Evolutionary conservation across 2,329 filamentous ascomycete species (phyloP).

Genomic region (Alternaria sp.): DNA sequence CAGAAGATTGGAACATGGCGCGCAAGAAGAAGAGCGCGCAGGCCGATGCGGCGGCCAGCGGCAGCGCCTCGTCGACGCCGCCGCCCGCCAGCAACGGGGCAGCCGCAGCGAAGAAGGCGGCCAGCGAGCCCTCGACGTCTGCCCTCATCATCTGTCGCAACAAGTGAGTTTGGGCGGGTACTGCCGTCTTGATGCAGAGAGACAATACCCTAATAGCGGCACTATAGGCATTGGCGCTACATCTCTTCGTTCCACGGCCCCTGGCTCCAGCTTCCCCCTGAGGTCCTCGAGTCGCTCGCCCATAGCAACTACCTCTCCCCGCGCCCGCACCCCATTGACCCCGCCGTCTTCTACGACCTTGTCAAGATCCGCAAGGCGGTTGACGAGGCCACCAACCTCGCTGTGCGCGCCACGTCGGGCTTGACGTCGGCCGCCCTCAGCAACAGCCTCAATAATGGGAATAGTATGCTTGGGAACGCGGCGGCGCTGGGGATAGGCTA

Average conservation of each 20-base stretch:
- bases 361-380: conserved; percentile 82
- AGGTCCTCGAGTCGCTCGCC: conserved; percentile 80
- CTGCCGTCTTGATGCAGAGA: conserved; percentile 11
- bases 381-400: conserved; percentile 80
- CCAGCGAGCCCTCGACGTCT: conserved; percentile 26
- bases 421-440: conserved; percentile 71
- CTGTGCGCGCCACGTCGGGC: conserved; percentile 79
- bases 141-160: conserved; percentile 54
- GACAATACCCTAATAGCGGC: conserved; percentile 19
- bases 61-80: conserved; percentile 20
- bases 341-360: conserved; percentile 82
- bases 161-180: conserved; percentile 49
- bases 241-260: conserved; percentile 85
- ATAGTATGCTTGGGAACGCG: conserved; percentile 59
- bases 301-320: conserved; percentile 81
- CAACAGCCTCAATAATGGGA: conserved; percentile 61
- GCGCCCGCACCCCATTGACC: conserved; percentile 78
- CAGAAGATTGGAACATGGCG: conserved; percentile 33
- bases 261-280: conserved; percentile 81
- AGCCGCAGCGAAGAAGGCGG: conserved; percentile 15
- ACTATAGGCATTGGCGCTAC: conserved; percentile 78
- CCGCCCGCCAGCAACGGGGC: conserved; percentile 11
- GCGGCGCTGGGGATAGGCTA: conserved; percentile 67
- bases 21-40: conserved; percentile 47
- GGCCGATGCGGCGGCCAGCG: conserved; percentile 25